Percentiles rank a stretch among this genome's conserved stretches.
Evolutionary conservation across 768 basidiomycete species (phyloP).

Genomic region (Pleurotus djamor): DNA sequence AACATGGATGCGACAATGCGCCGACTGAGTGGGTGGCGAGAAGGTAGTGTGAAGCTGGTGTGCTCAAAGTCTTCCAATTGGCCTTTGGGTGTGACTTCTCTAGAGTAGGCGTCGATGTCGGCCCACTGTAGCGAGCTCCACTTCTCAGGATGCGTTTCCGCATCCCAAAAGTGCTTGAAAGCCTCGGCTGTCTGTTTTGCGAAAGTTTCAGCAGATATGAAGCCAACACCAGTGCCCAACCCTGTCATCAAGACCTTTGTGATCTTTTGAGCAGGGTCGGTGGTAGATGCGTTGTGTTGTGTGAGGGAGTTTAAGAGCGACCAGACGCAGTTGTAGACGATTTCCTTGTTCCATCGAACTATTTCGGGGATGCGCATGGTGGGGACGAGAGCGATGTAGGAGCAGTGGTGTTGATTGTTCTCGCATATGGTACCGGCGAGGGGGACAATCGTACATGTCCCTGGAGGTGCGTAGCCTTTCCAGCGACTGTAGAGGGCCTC

Average conservation of each 20-base stretch:
- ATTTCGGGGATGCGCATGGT: conserved; percentile 25
- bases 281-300: conserved; percentile 7
- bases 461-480: conserved; percentile 24
- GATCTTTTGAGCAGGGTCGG: background rate
- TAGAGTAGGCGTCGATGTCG: background rate
- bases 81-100: conserved; percentile 2
- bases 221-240: conserved; percentile 10
- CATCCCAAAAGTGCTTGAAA: conserved; percentile 9
- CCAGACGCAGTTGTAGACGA: conserved; percentile 26
- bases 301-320: conserved; percentile 8
- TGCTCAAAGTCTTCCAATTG: background rate
- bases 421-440: conserved; percentile 13
- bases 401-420: conserved; percentile 15
- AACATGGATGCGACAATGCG: too few species aligned
- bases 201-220: conserved; percentile 4
- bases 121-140: conserved; percentile 8
- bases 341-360: conserved; percentile 20
- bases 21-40: background rate
- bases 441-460: conserved; percentile 21
- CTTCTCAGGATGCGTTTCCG: conserved; percentile 5
- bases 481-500: conserved; percentile 15
- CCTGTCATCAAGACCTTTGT: conserved; percentile 9
- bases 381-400: conserved; percentile 20
- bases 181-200: conserved; percentile 8
- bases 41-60: background rate